phyloP scores from a whole-genome alignment of 306 rosid species.

The peach (Prunus persica) region Prunus_persica_NCBIv2 NC_034016.1:15724501-15725000 shows the following conservation, averaged over 20 bases:
- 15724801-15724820: not conserved
- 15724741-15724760: not conserved
- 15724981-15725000: slow-evolving; percentile 9
- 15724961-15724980: slow-evolving; percentile 8
- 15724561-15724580: not conserved
- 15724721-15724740: not conserved
- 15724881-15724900: not conserved
- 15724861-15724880: not conserved
- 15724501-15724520: not conserved
- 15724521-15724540: not conserved
- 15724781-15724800: not conserved
- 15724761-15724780: not conserved
- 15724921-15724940: slow-evolving; percentile 33
- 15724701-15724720: not conserved
- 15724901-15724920: not conserved
- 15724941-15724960: slow-evolving; percentile 14
- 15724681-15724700: not conserved
- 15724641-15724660: not conserved
- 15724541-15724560: not conserved
- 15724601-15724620: not conserved
- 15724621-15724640: not conserved
- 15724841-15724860: not conserved
- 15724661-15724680: not conserved
- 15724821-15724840: not conserved
- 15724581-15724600: not conserved